Percentiles rank a stretch among this genome's conserved stretches.
phyloP scores from a whole-genome alignment of 1,139 yeast species.

The Scheffersomyces lignicola region DNA sequence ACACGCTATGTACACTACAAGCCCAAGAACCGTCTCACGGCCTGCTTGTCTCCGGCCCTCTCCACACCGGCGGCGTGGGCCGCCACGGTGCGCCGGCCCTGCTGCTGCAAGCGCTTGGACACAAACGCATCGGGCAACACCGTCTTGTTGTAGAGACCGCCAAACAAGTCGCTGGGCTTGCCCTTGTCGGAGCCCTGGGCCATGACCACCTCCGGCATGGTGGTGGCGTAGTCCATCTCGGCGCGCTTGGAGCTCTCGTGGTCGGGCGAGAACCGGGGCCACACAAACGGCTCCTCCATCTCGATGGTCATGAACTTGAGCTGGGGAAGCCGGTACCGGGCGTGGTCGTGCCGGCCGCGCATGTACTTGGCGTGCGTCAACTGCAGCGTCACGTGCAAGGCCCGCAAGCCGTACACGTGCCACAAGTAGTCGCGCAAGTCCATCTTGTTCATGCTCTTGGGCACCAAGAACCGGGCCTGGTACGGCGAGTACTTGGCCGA shows the following conservation, averaged over 20 bases:
- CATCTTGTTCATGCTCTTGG: conserved; percentile 84
- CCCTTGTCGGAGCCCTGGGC: conserved; percentile 64
- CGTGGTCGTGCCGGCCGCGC: conserved; percentile 60
- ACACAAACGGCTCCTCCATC: conserved; percentile 87
- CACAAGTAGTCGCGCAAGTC: conserved; percentile 89
- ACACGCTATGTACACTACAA: conserved; percentile 7
- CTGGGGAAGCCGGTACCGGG: conserved; percentile 78
- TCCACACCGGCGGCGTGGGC: conserved; percentile 23
- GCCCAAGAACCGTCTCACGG: conserved; percentile 29
- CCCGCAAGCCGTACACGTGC: conserved; percentile 85
- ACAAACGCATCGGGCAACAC: conserved; percentile 72
- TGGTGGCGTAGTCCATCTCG: conserved; percentile 20
- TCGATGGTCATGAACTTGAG: conserved; percentile 93
- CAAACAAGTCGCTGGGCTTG: conserved; percentile 72
- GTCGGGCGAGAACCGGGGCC: conserved; percentile 69
- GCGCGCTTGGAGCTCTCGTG: conserved; percentile 16
- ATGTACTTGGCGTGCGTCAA: conserved; percentile 71
- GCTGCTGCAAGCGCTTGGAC: conserved; percentile 48
- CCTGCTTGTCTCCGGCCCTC: conserved; percentile 28
- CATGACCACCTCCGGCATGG: conserved; percentile 5
- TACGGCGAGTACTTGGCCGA: conserved; percentile 94
- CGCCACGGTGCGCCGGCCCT: conserved; percentile 40
- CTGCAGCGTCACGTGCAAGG: conserved; percentile 83
- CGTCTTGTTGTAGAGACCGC: conserved; percentile 74
- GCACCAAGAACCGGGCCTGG: conserved; percentile 93